phyloP scores from a whole-genome alignment of 148 eudicot species.

The Cornus florida region DNA sequence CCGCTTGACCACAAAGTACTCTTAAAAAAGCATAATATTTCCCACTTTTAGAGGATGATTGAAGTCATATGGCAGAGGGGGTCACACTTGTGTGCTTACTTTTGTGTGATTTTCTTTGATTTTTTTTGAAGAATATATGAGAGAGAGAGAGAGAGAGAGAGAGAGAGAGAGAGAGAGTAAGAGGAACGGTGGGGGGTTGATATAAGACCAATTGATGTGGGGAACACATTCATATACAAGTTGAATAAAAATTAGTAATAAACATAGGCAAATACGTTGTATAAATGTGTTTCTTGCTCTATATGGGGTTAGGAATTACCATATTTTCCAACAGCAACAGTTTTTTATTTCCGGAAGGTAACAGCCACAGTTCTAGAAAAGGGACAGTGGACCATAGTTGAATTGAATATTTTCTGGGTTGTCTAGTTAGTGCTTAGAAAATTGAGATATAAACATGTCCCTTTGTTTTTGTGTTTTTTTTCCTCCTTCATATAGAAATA shows the following conservation, averaged over 20 bases:
- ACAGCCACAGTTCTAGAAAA: constrained; percentile 6
- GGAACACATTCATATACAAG: constrained; percentile 43
- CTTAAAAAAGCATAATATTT: neutral
- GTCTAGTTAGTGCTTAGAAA: constrained; percentile 27
- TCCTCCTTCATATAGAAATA: neutral
- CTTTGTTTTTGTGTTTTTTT: neutral
- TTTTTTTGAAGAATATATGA: constrained; percentile 2
- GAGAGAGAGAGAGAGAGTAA: constrained; percentile 6
- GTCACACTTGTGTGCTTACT: neutral
- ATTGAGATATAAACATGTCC: constrained; percentile 7
- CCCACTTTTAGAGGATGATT: constrained; percentile 17
- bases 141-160: neutral
- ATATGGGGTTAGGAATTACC: constrained; percentile 7
- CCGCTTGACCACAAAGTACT: constrained; percentile 29
- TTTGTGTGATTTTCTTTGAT: constrained; percentile 12
- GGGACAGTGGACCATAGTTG: constrained; percentile 23
- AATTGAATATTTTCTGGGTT: constrained; percentile 14
- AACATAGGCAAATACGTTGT: constrained; percentile 16
- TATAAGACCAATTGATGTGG: constrained; percentile 37
- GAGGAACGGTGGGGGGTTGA: neutral
- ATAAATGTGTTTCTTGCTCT: constrained; percentile 14
- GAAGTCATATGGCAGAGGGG: constrained; percentile 13
- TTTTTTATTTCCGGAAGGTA: too few species aligned
- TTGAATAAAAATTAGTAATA: constrained; percentile 13
- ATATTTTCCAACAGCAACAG: constrained; percentile 25